Percentiles rank a stretch among this genome's conserved stretches.
These are phyloP conservation scores for Penicillium paxilli DNA, from an alignment of 495 filamentous ascomycete genomes.

Conservation along the genomic window DNA sequence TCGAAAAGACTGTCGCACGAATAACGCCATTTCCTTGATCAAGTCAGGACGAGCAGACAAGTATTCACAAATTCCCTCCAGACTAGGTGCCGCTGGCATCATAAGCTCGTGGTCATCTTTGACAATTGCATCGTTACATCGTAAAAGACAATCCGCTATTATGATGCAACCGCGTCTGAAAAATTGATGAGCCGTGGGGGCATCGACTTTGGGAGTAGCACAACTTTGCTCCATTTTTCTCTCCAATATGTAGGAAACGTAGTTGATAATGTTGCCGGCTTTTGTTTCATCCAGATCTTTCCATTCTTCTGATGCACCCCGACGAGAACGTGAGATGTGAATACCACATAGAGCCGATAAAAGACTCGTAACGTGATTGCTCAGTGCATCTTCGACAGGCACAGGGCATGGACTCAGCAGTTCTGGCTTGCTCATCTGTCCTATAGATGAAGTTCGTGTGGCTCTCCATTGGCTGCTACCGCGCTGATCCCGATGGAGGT, in stretches of 20 bases:
- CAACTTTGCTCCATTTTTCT: conserved; percentile 22
- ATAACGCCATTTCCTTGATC: conserved; percentile 38
- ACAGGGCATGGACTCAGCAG: conserved; percentile 32
- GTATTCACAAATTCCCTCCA: conserved; percentile 16
- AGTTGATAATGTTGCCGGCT: conserved; percentile 28
- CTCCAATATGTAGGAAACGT: conserved; percentile 28
- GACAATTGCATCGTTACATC: conserved; percentile 29
- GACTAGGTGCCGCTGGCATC: conserved; percentile 5
- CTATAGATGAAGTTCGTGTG: conserved; percentile 19
- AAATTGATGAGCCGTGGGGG: conserved; percentile 22
- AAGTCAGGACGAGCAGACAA: conserved; percentile 32
- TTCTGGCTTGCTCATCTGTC: not conserved
- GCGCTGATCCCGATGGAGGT: not conserved
- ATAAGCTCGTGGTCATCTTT: not conserved
- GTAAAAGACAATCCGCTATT: conserved; percentile 34
- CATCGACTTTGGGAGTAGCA: not conserved
- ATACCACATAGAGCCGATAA: conserved; percentile 44
- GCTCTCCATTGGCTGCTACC: conserved; percentile 3
- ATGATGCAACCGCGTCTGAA: conserved; percentile 41
- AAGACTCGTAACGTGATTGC: conserved; percentile 44
- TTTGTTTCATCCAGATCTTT: conserved; percentile 19
- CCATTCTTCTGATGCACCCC: conserved; percentile 5
- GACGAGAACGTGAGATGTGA: conserved; percentile 41
- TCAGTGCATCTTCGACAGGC: conserved; percentile 43
- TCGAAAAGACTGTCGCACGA: conserved; percentile 38